Evolutionary conservation across 345 rosid species (phyloP).

Genomic region (Sonneratia alba): DNA sequence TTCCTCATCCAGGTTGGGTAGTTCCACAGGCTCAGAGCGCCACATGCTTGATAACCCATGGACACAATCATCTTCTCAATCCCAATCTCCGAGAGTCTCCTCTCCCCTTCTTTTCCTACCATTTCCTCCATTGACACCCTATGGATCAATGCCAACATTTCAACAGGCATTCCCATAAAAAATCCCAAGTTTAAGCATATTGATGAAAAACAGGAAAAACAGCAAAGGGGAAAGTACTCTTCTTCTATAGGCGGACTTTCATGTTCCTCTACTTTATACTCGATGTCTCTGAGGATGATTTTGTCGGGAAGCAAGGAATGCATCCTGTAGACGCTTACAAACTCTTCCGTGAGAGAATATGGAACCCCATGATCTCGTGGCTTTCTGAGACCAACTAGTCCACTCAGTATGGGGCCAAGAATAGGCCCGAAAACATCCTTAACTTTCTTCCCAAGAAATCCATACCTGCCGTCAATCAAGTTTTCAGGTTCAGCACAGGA

Average conservation of each 20-base stretch:
- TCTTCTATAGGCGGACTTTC: constrained; percentile 33
- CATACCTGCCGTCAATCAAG: constrained; percentile 28
- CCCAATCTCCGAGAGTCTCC: constrained; percentile 34
- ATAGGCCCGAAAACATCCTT: constrained; percentile 53
- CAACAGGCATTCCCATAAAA: neutral
- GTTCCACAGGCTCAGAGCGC: constrained; percentile 61
- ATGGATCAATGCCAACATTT: neutral
- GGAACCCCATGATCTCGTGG: constrained; percentile 81
- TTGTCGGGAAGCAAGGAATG: constrained; percentile 58
- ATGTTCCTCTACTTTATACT: constrained; percentile 20
- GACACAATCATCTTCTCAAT: constrained; percentile 60
- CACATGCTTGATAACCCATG: constrained; percentile 64
- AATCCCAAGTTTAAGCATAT: neutral
- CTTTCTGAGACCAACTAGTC: constrained; percentile 56
- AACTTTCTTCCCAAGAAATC: constrained; percentile 57
- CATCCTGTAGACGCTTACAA: constrained; percentile 64
- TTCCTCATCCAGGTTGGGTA: constrained; percentile 73
- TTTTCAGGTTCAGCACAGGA: neutral
- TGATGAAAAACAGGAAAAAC: neutral
- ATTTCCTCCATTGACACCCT: constrained; percentile 54
- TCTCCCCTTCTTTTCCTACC: constrained; percentile 44
- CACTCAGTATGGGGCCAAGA: constrained; percentile 47
- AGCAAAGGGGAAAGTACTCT: constrained; percentile 28
- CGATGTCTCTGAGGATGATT: constrained; percentile 44
- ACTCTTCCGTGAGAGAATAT: constrained; percentile 64